phyloP scores from a whole-genome alignment of 768 basidiomycete genomes.

The Phylloporus sp. region DNA sequence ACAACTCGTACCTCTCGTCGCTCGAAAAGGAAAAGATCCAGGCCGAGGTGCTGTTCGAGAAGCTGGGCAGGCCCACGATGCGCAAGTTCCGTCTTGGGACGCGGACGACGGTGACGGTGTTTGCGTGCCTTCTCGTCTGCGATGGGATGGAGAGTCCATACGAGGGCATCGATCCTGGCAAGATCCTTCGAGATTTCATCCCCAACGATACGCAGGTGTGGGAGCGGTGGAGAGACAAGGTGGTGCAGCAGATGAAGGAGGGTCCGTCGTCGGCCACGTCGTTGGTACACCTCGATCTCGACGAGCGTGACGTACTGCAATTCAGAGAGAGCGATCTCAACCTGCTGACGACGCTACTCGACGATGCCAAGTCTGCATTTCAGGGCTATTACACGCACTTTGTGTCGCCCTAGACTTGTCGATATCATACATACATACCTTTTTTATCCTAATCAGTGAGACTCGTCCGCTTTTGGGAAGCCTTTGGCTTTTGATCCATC shows the following conservation, averaged over 20 bases:
- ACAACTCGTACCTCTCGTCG: slow-evolving; percentile 34
- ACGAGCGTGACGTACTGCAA: slow-evolving; percentile 3
- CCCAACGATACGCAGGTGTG: slow-evolving; percentile 24
- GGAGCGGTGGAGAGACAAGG: slow-evolving; percentile 23
- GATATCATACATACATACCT: too few species aligned
- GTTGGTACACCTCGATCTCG: slow-evolving; percentile 1
- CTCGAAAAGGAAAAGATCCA: slow-evolving; percentile 35
- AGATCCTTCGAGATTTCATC: slow-evolving; percentile 19
- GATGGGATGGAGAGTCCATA: slow-evolving; percentile 20
- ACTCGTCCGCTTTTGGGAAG: too few species aligned
- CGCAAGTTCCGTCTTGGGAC: slow-evolving; percentile 21
- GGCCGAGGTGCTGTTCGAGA: slow-evolving; percentile 13
- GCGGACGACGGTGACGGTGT: slow-evolving; percentile 22
- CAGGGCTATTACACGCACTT: slow-evolving; percentile 12
- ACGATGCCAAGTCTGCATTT: slow-evolving; percentile 19
- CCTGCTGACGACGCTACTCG: slow-evolving; percentile 16
- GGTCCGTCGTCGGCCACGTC: neutral
- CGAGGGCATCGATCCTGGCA: slow-evolving; percentile 4
- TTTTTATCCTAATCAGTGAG: too few species aligned
- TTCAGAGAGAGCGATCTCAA: slow-evolving; percentile 7
- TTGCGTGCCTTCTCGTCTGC: slow-evolving; percentile 23
- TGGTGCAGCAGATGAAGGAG: slow-evolving; percentile 16
- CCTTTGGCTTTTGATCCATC: slow-evolving; percentile 3
- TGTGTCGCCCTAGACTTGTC: neutral
- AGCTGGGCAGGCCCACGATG: slow-evolving; percentile 12